These are phyloP conservation scores for Filobasidium floriforme DNA, from an alignment of 768 basidiomycete genomes.

Conservation along the genomic window DNA sequence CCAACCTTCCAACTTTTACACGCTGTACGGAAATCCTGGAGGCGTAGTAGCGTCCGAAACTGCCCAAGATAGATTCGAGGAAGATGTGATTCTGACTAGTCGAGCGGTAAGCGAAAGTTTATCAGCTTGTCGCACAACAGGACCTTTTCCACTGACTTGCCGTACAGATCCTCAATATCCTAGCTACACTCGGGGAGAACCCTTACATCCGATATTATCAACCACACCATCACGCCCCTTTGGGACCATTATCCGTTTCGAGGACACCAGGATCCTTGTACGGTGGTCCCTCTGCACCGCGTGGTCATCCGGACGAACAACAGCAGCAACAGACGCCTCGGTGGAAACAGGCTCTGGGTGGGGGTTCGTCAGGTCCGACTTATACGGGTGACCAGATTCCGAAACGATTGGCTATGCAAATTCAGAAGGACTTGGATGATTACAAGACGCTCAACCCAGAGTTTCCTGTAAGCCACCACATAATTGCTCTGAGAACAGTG, in stretches of 20 bases:
- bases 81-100: slow-evolving; percentile 66
- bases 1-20: slow-evolving; percentile 73
- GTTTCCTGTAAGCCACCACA: slow-evolving; percentile 62
- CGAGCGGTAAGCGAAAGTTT: slow-evolving; percentile 16
- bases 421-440: slow-evolving; percentile 77
- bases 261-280: slow-evolving; percentile 27
- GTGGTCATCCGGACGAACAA: slow-evolving; percentile 22
- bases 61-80: slow-evolving; percentile 69
- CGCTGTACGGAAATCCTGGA: slow-evolving; percentile 76
- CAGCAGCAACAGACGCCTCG: slow-evolving; percentile 28
- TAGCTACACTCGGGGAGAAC: slow-evolving; percentile 82
- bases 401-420: slow-evolving; percentile 73
- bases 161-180: slow-evolving; percentile 69
- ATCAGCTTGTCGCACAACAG: neutral
- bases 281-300: slow-evolving; percentile 20
- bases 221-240: slow-evolving; percentile 69
- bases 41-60: slow-evolving; percentile 58
- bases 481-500: neutral
- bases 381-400: slow-evolving; percentile 69
- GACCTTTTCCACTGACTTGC: neutral
- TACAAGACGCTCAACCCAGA: slow-evolving; percentile 77
- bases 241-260: slow-evolving; percentile 71
- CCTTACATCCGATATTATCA: slow-evolving; percentile 89
- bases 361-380: slow-evolving; percentile 23
- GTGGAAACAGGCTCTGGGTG: slow-evolving; percentile 40